phyloP scores from a whole-genome alignment of 371 early-diverging fungal species.

The Mortierella sp. region DNA sequence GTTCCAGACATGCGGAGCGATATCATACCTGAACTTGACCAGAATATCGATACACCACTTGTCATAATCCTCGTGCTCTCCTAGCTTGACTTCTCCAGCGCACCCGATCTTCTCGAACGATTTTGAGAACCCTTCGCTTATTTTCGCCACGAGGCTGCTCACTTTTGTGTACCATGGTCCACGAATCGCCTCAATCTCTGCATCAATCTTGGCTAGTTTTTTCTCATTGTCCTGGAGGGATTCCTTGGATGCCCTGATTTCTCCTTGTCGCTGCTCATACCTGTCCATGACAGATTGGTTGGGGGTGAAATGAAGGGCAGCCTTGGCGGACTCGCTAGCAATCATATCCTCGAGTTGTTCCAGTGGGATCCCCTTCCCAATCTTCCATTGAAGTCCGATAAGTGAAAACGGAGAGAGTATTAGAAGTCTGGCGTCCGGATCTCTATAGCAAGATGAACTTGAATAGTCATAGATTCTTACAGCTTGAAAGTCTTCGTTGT shows the following conservation, averaged over 20 bases:
- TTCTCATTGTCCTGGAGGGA: conserved; percentile 54
- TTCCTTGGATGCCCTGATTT: conserved; percentile 56
- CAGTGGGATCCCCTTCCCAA: conserved; percentile 52
- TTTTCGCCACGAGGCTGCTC: conserved; percentile 62
- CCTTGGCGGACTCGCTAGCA: conserved; percentile 61
- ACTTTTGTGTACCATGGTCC: conserved; percentile 79
- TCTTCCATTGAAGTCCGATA: conserved; percentile 31
- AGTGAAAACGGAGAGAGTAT: conserved; percentile 8
- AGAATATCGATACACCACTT: conserved; percentile 97
- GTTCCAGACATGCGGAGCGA: background rate
- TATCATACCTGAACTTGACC: conserved; percentile 82
- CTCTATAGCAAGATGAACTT: background rate
- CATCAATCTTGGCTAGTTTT: conserved; percentile 35
- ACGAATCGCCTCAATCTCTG: conserved; percentile 53
- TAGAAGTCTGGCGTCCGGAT: background rate
- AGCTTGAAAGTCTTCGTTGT: conserved; percentile 62
- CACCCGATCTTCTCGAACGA: conserved; percentile 90
- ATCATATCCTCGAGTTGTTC: conserved; percentile 63
- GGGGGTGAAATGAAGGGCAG: conserved; percentile 57
- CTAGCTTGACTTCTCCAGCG: conserved; percentile 85
- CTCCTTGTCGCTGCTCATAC: conserved; percentile 66
- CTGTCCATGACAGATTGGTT: conserved; percentile 71
- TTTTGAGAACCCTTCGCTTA: conserved; percentile 76
- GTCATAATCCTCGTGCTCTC: conserved; percentile 82
- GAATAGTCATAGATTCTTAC: conserved; percentile 20